These are phyloP conservation scores for Naganishia liquefaciens DNA, from an alignment of 1,284 basidiomycete species.

Conservation along the genomic window DNA sequence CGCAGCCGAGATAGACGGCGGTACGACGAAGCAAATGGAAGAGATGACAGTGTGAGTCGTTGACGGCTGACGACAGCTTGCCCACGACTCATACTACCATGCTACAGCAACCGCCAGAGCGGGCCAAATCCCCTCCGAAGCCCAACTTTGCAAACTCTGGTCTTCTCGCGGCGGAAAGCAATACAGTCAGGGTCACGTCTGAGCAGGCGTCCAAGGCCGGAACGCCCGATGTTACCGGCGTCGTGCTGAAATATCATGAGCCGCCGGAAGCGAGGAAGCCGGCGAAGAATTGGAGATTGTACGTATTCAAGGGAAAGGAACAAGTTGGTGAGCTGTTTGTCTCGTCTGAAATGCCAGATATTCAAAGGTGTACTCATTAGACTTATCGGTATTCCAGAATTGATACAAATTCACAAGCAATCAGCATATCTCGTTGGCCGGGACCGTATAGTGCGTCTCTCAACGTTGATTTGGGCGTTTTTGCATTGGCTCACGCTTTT, in stretches of 20 bases:
- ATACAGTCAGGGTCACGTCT: slow-evolving; percentile 64
- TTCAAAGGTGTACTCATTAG: not conserved
- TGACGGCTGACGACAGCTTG: not conserved
- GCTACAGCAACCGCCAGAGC: slow-evolving; percentile 22
- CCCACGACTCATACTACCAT: not conserved
- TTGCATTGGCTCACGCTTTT: not conserved
- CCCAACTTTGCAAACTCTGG: slow-evolving; percentile 89
- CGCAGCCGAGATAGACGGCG: slow-evolving; percentile 11
- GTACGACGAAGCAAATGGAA: slow-evolving; percentile 16
- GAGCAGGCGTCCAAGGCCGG: slow-evolving; percentile 20
- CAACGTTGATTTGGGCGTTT: not conserved
- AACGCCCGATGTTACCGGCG: slow-evolving; percentile 68
- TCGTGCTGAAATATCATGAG: slow-evolving; percentile 96
- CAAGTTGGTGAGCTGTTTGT: slow-evolving; percentile 71
- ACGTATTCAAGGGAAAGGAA: slow-evolving; percentile 93
- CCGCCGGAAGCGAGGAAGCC: slow-evolving; percentile 97
- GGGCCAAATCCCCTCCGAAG: slow-evolving; percentile 49
- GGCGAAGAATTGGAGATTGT: slow-evolving; percentile 82
- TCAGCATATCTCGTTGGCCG: slow-evolving; percentile 92
- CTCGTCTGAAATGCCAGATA: not conserved
- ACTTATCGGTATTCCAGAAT: slow-evolving; percentile 60
- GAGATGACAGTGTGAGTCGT: slow-evolving; percentile 19
- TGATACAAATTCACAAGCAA: slow-evolving; percentile 86
- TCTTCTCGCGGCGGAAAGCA: slow-evolving; percentile 90
- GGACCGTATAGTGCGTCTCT: slow-evolving; percentile 68